Conservation (phyloP, 1,284 basidiomycete genomes). For the Meripilus lineatus region DNA sequence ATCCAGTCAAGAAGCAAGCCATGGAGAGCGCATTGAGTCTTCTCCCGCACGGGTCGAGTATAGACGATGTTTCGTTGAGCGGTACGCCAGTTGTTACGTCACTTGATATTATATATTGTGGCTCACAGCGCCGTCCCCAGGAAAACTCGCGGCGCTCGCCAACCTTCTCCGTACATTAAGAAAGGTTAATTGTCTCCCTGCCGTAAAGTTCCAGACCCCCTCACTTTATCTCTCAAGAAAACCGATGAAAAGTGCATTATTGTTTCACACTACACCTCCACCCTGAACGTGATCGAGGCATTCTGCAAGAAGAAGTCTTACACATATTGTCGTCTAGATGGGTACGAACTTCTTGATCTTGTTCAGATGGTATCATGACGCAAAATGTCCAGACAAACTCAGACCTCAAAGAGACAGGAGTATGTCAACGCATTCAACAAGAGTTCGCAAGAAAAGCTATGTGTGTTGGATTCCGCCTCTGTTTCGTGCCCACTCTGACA, state of each 20-base stretch:
- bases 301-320: constrained; percentile 78
- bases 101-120: constrained; percentile 6
- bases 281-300: constrained; percentile 87
- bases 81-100: constrained; percentile 42
- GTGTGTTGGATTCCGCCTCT: too few relatives aligned
- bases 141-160: constrained; percentile 78
- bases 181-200: constrained; percentile 45
- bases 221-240: constrained; percentile 41
- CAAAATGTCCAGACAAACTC: constrained; percentile 57
- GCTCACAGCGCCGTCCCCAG: constrained; percentile 33
- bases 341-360: constrained; percentile 39
- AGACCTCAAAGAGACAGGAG: constrained; percentile 77
- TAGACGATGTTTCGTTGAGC: constrained; percentile 72
- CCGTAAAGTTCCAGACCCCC: too few relatives aligned
- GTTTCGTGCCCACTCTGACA: too few relatives aligned
- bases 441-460: constrained; percentile 60
- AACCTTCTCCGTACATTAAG: constrained; percentile 66
- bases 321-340: constrained; percentile 84
- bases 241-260: constrained; percentile 93
- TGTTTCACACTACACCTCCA: constrained; percentile 88
- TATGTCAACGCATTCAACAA: constrained; percentile 81
- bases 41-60: constrained; percentile 57
- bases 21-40: constrained; percentile 61
- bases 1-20: constrained; percentile 41
- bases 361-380: constrained; percentile 6